phyloP scores from a whole-genome alignment of 2,329 filamentous ascomycete genomes.

The Claviceps purpurea region DNA sequence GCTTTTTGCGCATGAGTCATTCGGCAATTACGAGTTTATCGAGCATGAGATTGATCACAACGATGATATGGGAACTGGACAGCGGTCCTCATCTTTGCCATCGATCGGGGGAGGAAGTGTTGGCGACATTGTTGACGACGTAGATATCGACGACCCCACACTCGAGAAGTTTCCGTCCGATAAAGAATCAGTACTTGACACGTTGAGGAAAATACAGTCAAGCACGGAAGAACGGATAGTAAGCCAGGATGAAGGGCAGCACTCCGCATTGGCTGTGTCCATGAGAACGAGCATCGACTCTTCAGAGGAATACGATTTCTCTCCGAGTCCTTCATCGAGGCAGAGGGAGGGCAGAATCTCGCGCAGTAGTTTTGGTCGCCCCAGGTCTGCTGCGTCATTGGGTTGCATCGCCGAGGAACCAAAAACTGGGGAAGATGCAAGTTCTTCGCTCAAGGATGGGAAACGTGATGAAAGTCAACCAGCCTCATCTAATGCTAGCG shows the following conservation, averaged over 20 bases:
- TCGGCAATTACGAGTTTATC: conserved; percentile 26
- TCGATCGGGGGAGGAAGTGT: conserved; percentile 10
- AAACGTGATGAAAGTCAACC: neutral
- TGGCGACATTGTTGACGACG: conserved; percentile 4
- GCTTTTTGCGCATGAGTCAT: conserved; percentile 34
- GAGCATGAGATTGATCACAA: conserved; percentile 20
- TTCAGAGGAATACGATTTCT: conserved; percentile 20
- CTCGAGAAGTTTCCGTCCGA: conserved; percentile 35
- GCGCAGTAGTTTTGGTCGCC: conserved; percentile 20
- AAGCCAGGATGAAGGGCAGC: conserved; percentile 22
- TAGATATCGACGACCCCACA: conserved; percentile 32
- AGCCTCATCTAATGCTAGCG: neutral
- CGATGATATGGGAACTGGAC: conserved; percentile 9
- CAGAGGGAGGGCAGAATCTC: conserved; percentile 20
- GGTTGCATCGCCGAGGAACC: conserved; percentile 33
- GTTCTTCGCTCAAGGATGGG: neutral
- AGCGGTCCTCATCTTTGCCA: conserved; percentile 7
- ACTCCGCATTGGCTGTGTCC: conserved; percentile 21
- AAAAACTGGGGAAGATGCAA: conserved; percentile 11
- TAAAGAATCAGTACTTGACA: conserved; percentile 29
- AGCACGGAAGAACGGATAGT: conserved; percentile 27
- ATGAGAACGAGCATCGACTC: conserved; percentile 24
- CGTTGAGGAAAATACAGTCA: conserved; percentile 32
- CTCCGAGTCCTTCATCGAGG: conserved; percentile 21
- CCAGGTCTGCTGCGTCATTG: conserved; percentile 27